Evolutionary conservation across 2,329 filamentous ascomycete species (phyloP), one percentile per base, ranked within the genome.

Genomic region (Teratosphaeria destructans): DNA sequence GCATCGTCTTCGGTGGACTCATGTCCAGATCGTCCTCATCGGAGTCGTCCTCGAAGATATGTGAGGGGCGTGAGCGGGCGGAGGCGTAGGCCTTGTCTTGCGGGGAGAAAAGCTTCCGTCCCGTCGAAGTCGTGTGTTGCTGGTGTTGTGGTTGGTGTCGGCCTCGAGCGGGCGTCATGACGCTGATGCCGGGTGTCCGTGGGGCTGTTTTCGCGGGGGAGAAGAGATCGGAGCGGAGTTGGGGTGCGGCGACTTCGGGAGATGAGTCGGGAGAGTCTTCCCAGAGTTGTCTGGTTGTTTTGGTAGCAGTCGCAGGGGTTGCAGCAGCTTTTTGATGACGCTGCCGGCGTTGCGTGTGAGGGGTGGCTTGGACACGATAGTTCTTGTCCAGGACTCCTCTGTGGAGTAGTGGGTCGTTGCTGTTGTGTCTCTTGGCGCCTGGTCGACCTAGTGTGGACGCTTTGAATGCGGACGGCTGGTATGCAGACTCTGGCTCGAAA

Each of bases 1-100:
- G 88, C 61, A 95, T 92, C 11, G 90, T 94, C 79, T 97, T 97
- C 0, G 94, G 94, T 32, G 94, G 94, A 69, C 90, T 96, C 55
- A 82, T 74, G 27, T 80, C 80, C 27, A 70, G 75, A 16, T 77
- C 75, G 47, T 82, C 82, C 55, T 86, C 83, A 10, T 85, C 83
- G 55, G 88, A 87, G 59, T 62, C 64, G 35, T 68, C 65, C 32
- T 64, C 64, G 39, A 64, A 62, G 54, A 70, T 60, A 53, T 62
- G 63, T n/a, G 61, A 62, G 1, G 65, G 62, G 26, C 64, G 59
- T 5, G 23, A 26, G 23, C 55, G 55, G 49, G 47, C 49, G 49
- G 32, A 63, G 39, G 65, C 65, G 55, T 68, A 69, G 7, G 67
- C 61, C 58, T 69, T 69, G 59, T 68, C 65, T 58, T 67, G 61